Conservation (phyloP, 495 filamentous ascomycete genomes). For the Durotheca rogersii region DNA sequence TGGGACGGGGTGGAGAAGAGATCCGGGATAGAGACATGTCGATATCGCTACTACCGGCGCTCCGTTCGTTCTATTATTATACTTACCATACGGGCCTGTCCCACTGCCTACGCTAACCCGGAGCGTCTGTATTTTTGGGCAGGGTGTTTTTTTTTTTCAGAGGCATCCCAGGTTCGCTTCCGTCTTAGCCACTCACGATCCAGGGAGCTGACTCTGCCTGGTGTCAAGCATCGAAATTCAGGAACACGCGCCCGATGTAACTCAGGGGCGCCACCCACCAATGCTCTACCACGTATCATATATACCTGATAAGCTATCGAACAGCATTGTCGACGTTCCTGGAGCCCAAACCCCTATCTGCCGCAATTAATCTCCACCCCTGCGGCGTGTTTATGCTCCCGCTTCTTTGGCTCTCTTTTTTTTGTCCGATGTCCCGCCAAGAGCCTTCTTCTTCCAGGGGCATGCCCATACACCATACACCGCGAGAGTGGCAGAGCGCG, state of each 20-base stretch:
- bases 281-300: conserved; percentile 13
- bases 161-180: conserved; percentile 3
- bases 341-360: conserved; percentile 23
- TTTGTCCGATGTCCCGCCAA: conserved; percentile 16
- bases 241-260: conserved; percentile 30
- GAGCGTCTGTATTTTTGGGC: too few relatives aligned
- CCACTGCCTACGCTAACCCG: too few relatives aligned
- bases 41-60: too few relatives aligned
- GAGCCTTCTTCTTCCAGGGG: too few relatives aligned
- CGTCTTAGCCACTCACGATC: conserved; percentile 14
- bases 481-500: background rate
- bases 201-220: conserved; percentile 5
- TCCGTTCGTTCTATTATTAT: too few relatives aligned
- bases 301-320: too few relatives aligned
- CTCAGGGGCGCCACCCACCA: conserved; percentile 9
- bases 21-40: too few relatives aligned
- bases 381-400: conserved; percentile 13
- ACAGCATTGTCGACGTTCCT: too few relatives aligned
- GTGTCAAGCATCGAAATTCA: conserved; percentile 23
- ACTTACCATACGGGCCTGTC: too few relatives aligned
- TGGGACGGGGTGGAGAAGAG: too few relatives aligned
- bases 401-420: conserved; percentile 15
- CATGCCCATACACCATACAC: too few relatives aligned
- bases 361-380: conserved; percentile 30
- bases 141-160: too few relatives aligned